Evolutionary conservation across 768 basidiomycete species (phyloP), one percentile per base, ranked within the genome.

Genomic region (Auricularia auricula-judae): DNA sequence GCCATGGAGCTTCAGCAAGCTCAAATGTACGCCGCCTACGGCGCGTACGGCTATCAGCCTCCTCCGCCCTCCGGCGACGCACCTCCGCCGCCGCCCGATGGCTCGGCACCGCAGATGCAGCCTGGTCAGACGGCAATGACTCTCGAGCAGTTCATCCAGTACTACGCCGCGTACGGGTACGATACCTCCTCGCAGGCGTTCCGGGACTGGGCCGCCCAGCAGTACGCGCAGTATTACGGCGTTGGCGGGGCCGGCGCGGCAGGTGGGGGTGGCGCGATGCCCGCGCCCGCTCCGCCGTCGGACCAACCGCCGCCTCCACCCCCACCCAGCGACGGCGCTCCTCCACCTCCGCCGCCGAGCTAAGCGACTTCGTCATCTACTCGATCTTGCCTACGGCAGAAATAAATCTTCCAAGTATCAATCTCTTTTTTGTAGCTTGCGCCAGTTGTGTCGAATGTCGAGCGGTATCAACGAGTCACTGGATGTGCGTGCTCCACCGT

Each of bases 1-100:
- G 90, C 92, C 74, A 88, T 89, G 87, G 90, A 92, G 70, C 79
- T 91, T 34, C 90, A 91, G 67, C 88, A 91, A 72, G 89, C 88
- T 2, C 91, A 92, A 73, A 78, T 82, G 67, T 91, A 89, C 75
- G 87, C 87, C 60, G 86, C 85, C 23, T 89, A 91, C 70, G 81
- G 81, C 68, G 78, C 81, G 21, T 67, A 78, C 76, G 78, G 80
- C n/a, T 81, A 80, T 66, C 74, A 74, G 66, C 39, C 74, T 4
- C 71, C 84, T 21, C 85, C 82, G 16, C 81, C 79, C 59, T 69
- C 72, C 23, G 79, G 78, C 29, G 83, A 79, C 64, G 80, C 77
- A 3, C 79, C 79, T 3, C 79, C 79, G 5, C 71, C 73, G 8
- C 72, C 70, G 14, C 67, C 69, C 10, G 70, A 68, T 34, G 73